phyloP scores from a whole-genome alignment of 2,329 filamentous ascomycete species.

The Meredithiella fracta region DNA sequence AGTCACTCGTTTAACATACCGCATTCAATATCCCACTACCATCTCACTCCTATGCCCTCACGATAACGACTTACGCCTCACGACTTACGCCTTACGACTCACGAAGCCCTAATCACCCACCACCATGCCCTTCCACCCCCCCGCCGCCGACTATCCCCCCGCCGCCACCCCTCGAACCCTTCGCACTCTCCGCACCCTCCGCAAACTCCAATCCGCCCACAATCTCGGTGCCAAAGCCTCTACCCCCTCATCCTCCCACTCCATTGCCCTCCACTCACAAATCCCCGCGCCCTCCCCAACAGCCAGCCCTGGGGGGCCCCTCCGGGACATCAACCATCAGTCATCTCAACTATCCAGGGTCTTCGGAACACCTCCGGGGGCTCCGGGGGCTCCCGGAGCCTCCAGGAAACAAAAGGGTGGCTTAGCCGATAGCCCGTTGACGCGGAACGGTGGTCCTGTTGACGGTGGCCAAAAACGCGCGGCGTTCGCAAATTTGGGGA shows the following conservation, averaged over 20 bases:
- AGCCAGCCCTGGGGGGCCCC: constrained; percentile 1
- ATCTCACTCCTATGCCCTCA: no score
- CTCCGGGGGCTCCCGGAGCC: background rate
- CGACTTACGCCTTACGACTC: no score
- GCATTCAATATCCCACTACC: no score
- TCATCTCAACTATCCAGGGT: constrained; percentile 9
- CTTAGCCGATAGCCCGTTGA: constrained; percentile 15
- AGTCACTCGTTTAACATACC: no score
- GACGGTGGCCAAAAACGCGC: constrained; percentile 25
- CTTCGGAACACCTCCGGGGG: background rate
- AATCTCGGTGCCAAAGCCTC: constrained; percentile 41
- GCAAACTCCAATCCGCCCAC: constrained; percentile 63
- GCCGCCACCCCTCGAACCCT: constrained; percentile 48
- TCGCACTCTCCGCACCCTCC: constrained; percentile 49
- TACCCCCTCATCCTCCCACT: constrained; percentile 20
- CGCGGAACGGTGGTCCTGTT: constrained; percentile 18
- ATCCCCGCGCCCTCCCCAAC: constrained; percentile 14
- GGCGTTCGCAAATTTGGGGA: constrained; percentile 33
- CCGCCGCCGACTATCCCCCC: constrained; percentile 30
- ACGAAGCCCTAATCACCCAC: background rate
- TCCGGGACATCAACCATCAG: constrained; percentile 7
- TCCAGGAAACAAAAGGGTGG: background rate
- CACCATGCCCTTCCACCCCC: background rate
- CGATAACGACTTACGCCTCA: no score
- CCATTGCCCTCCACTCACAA: constrained; percentile 14